A percentile compares a stretch with the other conserved stretches of the same genome.
phyloP scores from a whole-genome alignment of 2,329 filamentous ascomycete species.

The Colletotrichum theobromicola region DNA sequence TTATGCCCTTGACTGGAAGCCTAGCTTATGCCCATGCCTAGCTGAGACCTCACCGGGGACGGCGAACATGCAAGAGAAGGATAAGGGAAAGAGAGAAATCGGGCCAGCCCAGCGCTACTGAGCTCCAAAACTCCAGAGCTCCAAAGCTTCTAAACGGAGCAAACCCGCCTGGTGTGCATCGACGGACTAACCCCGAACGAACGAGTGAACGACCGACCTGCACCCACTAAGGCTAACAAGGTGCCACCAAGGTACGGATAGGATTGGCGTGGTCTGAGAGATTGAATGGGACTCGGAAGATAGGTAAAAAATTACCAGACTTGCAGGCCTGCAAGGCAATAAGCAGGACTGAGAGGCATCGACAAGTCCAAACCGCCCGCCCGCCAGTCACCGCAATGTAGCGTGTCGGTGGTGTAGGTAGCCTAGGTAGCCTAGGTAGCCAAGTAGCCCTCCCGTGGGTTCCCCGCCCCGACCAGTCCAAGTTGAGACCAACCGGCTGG shows the following conservation, averaged over 20 bases:
- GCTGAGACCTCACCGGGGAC: neutral
- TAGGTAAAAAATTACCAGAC: neutral
- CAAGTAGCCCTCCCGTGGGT: neutral
- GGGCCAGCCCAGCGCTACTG: neutral
- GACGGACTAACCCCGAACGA: neutral
- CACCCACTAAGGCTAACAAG: neutral
- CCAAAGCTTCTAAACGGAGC: neutral
- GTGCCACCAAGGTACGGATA: neutral
- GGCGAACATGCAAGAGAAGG: neutral
- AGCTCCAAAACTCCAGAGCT: neutral
- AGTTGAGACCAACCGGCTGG: slow-evolving; percentile 18
- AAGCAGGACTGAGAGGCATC: neutral
- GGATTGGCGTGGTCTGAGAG: neutral
- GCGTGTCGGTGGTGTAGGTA: neutral
- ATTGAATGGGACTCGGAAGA: neutral
- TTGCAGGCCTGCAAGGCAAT: neutral
- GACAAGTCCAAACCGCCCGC: neutral
- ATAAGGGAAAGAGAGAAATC: neutral
- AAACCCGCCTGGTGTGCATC: neutral
- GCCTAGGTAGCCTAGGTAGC: too few species aligned
- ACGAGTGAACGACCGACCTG: neutral
- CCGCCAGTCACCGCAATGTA: slow-evolving; percentile 11
- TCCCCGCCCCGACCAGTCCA: slow-evolving; percentile 21
- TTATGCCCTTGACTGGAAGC: neutral
- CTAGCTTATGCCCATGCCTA: neutral